Base-by-base conservation (phyloP, 805 yeast genomes). In the Saccharomycopsis schoenii region DNA sequence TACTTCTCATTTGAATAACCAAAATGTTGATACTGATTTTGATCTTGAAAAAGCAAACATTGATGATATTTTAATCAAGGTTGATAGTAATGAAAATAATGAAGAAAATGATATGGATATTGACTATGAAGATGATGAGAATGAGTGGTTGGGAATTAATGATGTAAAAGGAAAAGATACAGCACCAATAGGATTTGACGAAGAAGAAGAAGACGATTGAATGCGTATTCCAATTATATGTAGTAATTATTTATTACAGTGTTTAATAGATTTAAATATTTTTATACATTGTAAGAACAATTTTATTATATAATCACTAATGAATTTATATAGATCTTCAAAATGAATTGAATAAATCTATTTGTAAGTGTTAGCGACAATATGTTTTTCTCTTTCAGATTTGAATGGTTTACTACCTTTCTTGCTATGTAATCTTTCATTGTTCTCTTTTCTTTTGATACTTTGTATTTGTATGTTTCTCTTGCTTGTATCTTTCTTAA, bases 401-500 rank as follows among this genome's bases (percentile, higher is more conserved):
- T 76, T 77, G 69, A 77, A 80, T 12, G 84, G 83, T 67, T 77
- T 79, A 43, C 81, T 69, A 12, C 85, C 83, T 69, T 68, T 36
- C 72, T 83, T 89, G 66, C 87, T 82, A 69, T 90, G 89, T 69
- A 85, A 82, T 70, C 96, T 84, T 67, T 85, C 86, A 70, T 94
- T 94, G 61, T 82, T 85, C 71, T 90, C 96, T 70, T 91, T 84
- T 68, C 87, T 82, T 77, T 88, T 89, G 66, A 89, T 73, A 50
- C 94, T 80, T 57, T 80, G 82, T 50, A 84, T 67, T 72, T 94
- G 97, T 61, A 80, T 78, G 19, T 83, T 74, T 77, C 94, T 93
- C 71, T 89, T 89, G 64, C 92, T 97, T 51, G 81, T 81, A 47
- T 97, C 97, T 73, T 86, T 89, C 81, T 92, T 93, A 66, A 94